These are phyloP conservation scores for Apiotrichum brassicae DNA, from an alignment of 1,284 basidiomycete genomes.

Conservation along the genomic window DNA sequence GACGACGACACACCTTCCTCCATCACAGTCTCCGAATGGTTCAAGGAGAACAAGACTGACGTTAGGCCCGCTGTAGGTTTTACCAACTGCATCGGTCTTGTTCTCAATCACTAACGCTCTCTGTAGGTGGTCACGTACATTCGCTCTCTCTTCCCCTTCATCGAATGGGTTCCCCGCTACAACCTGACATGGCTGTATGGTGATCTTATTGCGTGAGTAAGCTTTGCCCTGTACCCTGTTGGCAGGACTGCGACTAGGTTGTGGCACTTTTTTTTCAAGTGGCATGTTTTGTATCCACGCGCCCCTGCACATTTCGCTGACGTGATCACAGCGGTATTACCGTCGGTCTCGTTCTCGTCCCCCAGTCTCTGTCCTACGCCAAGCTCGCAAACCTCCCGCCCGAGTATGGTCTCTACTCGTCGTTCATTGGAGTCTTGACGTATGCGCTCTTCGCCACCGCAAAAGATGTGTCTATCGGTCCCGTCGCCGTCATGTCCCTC, in stretches of 20 bases:
- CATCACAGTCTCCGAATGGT: constrained; percentile 28
- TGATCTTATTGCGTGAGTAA: constrained; percentile 65
- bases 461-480: constrained; percentile 92
- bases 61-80: constrained; percentile 23
- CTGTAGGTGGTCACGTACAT: constrained; percentile 58
- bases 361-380: constrained; percentile 59
- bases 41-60: constrained; percentile 22
- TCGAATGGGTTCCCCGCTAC: constrained; percentile 76
- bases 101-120: not conserved
- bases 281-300: too few species aligned
- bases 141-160: constrained; percentile 68
- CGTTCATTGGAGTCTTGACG: constrained; percentile 67
- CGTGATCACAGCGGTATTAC: constrained; percentile 56
- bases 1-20: constrained; percentile 35
- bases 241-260: too few species aligned
- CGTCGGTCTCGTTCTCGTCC: constrained; percentile 84
- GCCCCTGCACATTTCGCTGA: constrained; percentile 1
- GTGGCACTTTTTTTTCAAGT: too few species aligned
- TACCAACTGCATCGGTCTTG: not conserved
- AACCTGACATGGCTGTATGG: constrained; percentile 53
- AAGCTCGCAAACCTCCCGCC: constrained; percentile 77
- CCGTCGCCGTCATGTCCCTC: constrained; percentile 95
- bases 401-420: constrained; percentile 92
- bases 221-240: too few species aligned
- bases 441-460: constrained; percentile 61